Base-by-base conservation (phyloP, 192 early-diverging fungal species). In the Coemansia nantahalensis region DNA sequence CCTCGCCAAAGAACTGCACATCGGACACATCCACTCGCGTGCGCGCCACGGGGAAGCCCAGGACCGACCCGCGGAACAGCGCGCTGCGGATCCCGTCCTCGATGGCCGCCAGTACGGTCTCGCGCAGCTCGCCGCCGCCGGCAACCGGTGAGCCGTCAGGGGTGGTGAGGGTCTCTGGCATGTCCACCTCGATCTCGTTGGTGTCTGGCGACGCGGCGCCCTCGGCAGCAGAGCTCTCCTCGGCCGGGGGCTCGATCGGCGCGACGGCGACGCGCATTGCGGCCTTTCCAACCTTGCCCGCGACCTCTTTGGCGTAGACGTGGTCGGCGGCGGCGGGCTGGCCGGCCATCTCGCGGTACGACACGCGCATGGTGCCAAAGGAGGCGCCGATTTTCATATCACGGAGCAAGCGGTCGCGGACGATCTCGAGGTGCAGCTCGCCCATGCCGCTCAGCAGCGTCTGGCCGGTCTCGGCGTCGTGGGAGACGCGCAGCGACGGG, bases 401-500 rank as follows among this genome's bases (percentile, higher is more conserved):
- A 23, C 85, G 84, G n/a, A 86, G 32, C 19, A 98, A 67, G n/a
- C 93, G 68, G 30, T 92, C 91, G 35, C 84, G 84, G 12, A 91
- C 83, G 14, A 97, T 87, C 51, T 97, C 94, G 24, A 97, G 62
- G 61, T 97, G 95, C 44, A 97, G 77, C 55, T 95, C 95, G 8
- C 95, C 95, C 92, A 95, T 94, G 1, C 93, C 95, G 56, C 88
- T 83, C 5, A 97, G 59, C 42, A 95, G 56, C 16, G 83, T 87
- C 59, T 97, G 95, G 0, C 93, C 92, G 1, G 90, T 92, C 44
- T 95, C 95, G 37, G 81, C 80, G 56, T 95, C 86, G 9, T 69
- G 72, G 14, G 79, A 51, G 13, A 91, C 65, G 45, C 80, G 82
- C 19, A 97, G 56, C 1, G 90, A 92, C 3, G 95, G 95, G 44